Percentiles rank a stretch among this genome's conserved stretches.
These are phyloP conservation scores for Paramecium pentaurelia DNA, from an alignment of 73 alveolate genomes.

Conservation along the genomic window DNA sequence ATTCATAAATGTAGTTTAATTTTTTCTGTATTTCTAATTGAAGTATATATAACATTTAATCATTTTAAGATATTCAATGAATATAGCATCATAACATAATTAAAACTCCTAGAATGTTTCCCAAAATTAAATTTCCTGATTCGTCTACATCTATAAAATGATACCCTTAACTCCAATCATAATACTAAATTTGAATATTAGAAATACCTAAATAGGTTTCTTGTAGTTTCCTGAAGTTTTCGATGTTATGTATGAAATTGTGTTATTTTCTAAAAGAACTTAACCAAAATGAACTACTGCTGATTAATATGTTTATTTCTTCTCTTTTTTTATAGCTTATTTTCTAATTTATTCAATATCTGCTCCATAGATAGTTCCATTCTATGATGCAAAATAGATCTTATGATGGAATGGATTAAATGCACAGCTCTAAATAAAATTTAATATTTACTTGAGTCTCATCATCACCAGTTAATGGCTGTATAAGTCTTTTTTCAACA, in stretches of 20 bases:
- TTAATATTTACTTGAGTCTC: background rate
- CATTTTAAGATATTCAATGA: background rate
- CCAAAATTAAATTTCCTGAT: background rate
- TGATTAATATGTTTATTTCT: background rate
- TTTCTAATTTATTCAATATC: background rate
- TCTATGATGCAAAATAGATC: background rate
- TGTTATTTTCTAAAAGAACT: background rate
- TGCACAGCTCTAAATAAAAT: background rate
- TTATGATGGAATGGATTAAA: background rate
- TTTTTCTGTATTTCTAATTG: background rate
- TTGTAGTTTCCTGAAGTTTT: background rate
- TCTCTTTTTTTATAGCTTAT: constrained; percentile 14
- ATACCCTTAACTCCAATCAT: constrained; percentile 11
- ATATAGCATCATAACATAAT: background rate
- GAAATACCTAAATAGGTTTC: background rate
- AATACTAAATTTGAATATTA: background rate
- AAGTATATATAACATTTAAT: background rate
- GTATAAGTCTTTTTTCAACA: background rate
- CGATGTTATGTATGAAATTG: background rate
- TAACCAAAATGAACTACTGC: background rate
- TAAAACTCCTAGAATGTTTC: background rate
- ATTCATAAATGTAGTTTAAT: background rate
- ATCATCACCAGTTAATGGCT: constrained; percentile 28
- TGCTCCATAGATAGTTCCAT: background rate
- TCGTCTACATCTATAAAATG: constrained; percentile 1